Base-by-base conservation (phyloP, 768 basidiomycete genomes). In the Suillus lakei region DNA sequence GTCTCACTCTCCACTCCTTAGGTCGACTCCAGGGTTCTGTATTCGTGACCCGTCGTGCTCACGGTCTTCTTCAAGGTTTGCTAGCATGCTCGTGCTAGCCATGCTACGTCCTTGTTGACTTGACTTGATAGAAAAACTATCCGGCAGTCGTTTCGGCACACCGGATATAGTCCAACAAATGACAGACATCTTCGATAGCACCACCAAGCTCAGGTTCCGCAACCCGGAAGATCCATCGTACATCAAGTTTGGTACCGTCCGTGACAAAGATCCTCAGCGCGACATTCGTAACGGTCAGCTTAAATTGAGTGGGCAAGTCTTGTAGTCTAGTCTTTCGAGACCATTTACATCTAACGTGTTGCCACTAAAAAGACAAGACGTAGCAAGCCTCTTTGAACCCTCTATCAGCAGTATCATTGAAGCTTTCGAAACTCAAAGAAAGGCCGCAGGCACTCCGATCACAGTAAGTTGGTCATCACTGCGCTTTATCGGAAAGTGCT, bases 201-300 rank as follows among this genome's bases (percentile, higher is more conserved):
- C 73, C 7, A 74, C 80, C 39, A 83, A 83, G 66, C 74, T 79
- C 18, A 83, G 79, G n/a, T 84, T 84, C 65, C 85, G 77, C 26
- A 74, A 74, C 61, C 73, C 70, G 0, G 71, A 74, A 18, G 78
- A 80, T 53, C 74, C 81, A 0, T 79, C 77, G 16, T 84, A 78
- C 63, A 77, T 76, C 32, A 83, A 74, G 51, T 82, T 85, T 51
- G 82, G 84, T 23, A 79, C 76, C 3, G 69, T 76, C 43, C 71
- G 78, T 2, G 79, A 80, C 63, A 78, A 73, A 50, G 83, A 84
- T 64, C 73, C 73, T 0, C 70, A 74, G 54, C 74, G 75, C 32
- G 79, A 78, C 21, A 80, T 84, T 55, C 73, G 75, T 32, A 74
- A 74, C 5, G 82, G 82, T 1, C 78, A 80, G 62, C 74, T 84